Base-by-base conservation (phyloP, 495 filamentous ascomycete species). In the Xylaria bambusicola region DNA sequence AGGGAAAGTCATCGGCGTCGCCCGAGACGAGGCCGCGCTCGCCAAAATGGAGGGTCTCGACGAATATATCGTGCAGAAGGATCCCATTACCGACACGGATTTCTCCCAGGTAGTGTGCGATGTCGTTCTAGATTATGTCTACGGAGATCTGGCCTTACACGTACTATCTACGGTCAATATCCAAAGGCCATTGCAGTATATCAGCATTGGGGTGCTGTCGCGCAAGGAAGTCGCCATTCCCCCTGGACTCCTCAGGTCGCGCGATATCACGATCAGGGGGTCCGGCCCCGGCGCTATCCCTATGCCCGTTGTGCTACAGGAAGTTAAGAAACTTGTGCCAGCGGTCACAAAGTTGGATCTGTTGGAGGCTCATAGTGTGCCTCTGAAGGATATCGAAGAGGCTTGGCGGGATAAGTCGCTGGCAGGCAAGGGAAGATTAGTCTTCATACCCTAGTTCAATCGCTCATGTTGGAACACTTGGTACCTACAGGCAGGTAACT, bases 1-100 rank as follows among this genome's bases (percentile, higher is more conserved):
- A 6, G 69, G 65, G 38, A 71, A 65, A 27, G 65, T 80, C 31
- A 63, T 80, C 42, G 76, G 76, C 3, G 63, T 76, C 38, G 77
- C 68, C 10, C 69, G 77, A 26, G 76, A 76, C 46, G 62, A 61
- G 20, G 52, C 51, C 1, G 41, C 64, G n/a, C 52, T 69, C 10
- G 64, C 63, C 17, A 58, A 47, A 8, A 47, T 80, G 13, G 67
- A 66, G 6, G 65, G 62, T 29, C 67, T 80, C 0, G 75, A 80
- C 46, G 70, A 62, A 18, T 52, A 21, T 13, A 63, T 82, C 45
- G 64, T 71, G 55, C 66, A 79, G 3, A 62, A 45, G 15, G 68
- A 75, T 18, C 54, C 68, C 5, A 41, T 72, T 15, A 55, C 64
- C 24, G 66, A 76, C 54, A 79, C 77, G 17, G 77, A 80, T 55